A percentile compares a stretch with the other conserved stretches of the same genome.
phyloP scores from a whole-genome alignment of 768 basidiomycete genomes.

The Tephrocybe sp. region DNA sequence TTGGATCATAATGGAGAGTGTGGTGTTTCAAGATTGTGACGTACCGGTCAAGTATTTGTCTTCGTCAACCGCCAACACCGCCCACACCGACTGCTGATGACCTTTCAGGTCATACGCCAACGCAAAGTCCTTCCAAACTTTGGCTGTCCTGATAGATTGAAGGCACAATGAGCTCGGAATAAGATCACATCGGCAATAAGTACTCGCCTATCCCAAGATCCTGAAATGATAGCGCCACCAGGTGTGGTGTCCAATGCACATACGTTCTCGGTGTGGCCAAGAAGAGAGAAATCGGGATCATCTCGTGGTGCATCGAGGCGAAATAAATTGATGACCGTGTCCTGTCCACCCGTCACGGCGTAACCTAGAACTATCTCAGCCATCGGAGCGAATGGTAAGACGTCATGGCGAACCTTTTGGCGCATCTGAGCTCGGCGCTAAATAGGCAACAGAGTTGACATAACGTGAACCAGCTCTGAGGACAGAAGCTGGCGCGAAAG shows the following conservation, averaged over 20 bases:
- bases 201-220: slow-evolving; percentile 94
- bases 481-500: slow-evolving; percentile 55
- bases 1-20: slow-evolving; percentile 1
- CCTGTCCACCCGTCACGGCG: slow-evolving; percentile 86
- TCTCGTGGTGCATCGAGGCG: slow-evolving; percentile 54
- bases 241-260: slow-evolving; percentile 77
- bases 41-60: slow-evolving; percentile 81
- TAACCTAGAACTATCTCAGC: slow-evolving; percentile 57
- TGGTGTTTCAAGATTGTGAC: slow-evolving; percentile 7
- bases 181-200: not conserved
- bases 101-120: slow-evolving; percentile 74
- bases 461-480: slow-evolving; percentile 70
- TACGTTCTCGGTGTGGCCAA: slow-evolving; percentile 91
- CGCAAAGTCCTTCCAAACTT: slow-evolving; percentile 86
- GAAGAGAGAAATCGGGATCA: slow-evolving; percentile 78
- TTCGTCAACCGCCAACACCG: slow-evolving; percentile 78
- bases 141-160: slow-evolving; percentile 70
- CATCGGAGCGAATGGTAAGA: slow-evolving; percentile 17
- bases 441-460: slow-evolving; percentile 81
- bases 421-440: slow-evolving; percentile 65
- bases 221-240: slow-evolving; percentile 81
- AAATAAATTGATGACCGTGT: slow-evolving; percentile 85
- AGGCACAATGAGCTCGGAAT: not conserved
- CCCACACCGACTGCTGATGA: slow-evolving; percentile 94
- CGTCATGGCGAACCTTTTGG: slow-evolving; percentile 57